phyloP scores from a whole-genome alignment of 1,139 yeast genomes.

The Blastobotrys capitulatus region DNA sequence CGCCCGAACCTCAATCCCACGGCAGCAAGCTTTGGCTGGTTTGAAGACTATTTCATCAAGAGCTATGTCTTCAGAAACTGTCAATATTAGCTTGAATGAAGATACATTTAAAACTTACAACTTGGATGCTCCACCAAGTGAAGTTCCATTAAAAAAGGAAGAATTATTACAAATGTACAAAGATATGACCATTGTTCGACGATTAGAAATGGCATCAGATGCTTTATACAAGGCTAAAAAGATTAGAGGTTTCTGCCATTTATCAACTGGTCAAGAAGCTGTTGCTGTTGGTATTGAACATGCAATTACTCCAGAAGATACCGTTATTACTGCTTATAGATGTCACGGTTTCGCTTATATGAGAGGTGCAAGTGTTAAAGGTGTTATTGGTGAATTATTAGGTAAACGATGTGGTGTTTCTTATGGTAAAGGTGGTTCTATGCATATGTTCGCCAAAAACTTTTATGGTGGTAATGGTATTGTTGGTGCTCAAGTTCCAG shows the following conservation, averaged over 20 bases:
- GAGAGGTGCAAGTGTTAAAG: conserved; percentile 91
- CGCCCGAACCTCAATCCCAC: conserved; percentile 8
- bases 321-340: conserved; percentile 94
- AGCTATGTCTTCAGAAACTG: conserved; percentile 16
- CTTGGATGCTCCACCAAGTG: conserved; percentile 59
- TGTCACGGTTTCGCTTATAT: conserved; percentile 97
- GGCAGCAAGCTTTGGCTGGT: conserved; percentile 5
- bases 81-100: conserved; percentile 57
- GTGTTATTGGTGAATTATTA: conserved; percentile 91
- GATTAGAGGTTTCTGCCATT: conserved; percentile 97
- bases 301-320: conserved; percentile 79
- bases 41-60: conserved; percentile 9
- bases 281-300: conserved; percentile 97
- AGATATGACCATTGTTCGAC: conserved; percentile 87
- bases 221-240: conserved; percentile 97
- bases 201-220: conserved; percentile 99
- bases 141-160: conserved; percentile 73
- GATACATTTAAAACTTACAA: conserved; percentile 81
- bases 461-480: conserved; percentile 99
- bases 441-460: conserved; percentile 96
- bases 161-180: conserved; percentile 88
- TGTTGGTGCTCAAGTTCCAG: conserved; percentile 98
- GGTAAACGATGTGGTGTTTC: conserved; percentile 95
- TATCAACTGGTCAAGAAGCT: conserved; percentile 99
- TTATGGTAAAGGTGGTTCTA: conserved; percentile 98